Evolutionary conservation across 352 stramenopile species (phyloP).

Genomic region (Globisporangium echinulatum): DNA sequence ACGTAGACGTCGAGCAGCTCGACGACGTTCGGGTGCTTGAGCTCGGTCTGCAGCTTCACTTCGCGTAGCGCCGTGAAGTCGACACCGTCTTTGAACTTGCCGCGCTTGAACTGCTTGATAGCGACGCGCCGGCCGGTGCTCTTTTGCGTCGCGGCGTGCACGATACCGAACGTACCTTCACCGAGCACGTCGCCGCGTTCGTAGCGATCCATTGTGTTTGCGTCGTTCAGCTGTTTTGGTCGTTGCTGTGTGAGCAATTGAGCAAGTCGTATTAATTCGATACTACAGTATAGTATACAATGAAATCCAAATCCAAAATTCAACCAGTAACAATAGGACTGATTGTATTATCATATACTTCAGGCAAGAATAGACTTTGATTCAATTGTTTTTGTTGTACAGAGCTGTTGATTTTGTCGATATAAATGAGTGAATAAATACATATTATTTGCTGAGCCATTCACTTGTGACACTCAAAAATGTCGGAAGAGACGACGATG

Average conservation of each 20-base stretch:
- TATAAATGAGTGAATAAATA: not conserved
- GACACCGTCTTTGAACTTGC: slow-evolving; percentile 86
- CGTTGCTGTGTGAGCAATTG: no score
- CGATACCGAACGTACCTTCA: slow-evolving; percentile 87
- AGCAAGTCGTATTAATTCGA: no score
- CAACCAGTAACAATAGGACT: no score
- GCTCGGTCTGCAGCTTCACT: slow-evolving; percentile 84
- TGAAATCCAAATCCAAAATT: no score
- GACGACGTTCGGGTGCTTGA: slow-evolving; percentile 82
- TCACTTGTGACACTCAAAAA: not conserved
- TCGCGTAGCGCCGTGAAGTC: slow-evolving; percentile 86
- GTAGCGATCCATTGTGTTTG: slow-evolving; percentile 66
- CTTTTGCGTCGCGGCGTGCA: slow-evolving; percentile 76
- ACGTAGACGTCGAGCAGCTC: slow-evolving; percentile 87
- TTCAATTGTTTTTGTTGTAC: not conserved
- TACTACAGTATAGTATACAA: not conserved
- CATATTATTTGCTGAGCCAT: not conserved
- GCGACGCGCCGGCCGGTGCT: slow-evolving; percentile 60
- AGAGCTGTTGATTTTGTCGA: not conserved
- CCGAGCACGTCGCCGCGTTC: slow-evolving; percentile 66
- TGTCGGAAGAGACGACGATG: slow-evolving; percentile 56
- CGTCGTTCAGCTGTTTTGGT: not conserved
- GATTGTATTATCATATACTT: no score
- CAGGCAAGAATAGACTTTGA: no score
- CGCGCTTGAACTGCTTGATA: slow-evolving; percentile 88